These are phyloP conservation scores for Hirsutella minnesotensis DNA, from an alignment of 2,329 filamentous ascomycete genomes.

Conservation along the genomic window DNA sequence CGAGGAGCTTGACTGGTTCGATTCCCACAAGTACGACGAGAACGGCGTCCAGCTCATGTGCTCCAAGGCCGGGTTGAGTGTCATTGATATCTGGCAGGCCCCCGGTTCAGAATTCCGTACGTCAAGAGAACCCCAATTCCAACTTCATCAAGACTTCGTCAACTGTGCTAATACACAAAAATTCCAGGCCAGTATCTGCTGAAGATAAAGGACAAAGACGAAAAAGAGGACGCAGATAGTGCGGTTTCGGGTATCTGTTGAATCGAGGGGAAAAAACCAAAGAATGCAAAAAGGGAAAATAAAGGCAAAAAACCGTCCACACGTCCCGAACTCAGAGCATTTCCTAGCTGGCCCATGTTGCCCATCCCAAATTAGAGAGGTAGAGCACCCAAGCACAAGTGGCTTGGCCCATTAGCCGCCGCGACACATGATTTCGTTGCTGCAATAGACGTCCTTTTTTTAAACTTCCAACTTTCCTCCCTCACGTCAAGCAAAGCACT, in stretches of 20 bases:
- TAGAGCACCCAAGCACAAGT: too few species aligned
- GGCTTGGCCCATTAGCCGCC: too few species aligned
- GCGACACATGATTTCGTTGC: too few species aligned
- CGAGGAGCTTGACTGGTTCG: slow-evolving; percentile 30
- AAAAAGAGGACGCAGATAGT: slow-evolving; percentile 24
- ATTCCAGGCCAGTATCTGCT: slow-evolving; percentile 25
- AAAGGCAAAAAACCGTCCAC: too few species aligned
- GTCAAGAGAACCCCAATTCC: too few species aligned
- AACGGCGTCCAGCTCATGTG: slow-evolving; percentile 25
- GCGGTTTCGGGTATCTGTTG: slow-evolving; percentile 19
- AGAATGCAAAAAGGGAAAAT: not conserved
- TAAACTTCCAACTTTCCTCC: not conserved
- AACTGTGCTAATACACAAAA: too few species aligned
- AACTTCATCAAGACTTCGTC: too few species aligned
- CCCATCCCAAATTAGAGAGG: too few species aligned
- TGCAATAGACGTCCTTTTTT: too few species aligned
- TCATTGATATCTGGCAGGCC: slow-evolving; percentile 23
- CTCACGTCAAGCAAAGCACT: slow-evolving; percentile 26
- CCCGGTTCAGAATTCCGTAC: slow-evolving; percentile 26
- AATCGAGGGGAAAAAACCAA: not conserved
- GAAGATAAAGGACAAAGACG: slow-evolving; percentile 16
- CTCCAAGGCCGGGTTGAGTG: slow-evolving; percentile 22
- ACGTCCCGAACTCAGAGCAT: too few species aligned
- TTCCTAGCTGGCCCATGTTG: too few species aligned
- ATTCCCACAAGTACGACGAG: slow-evolving; percentile 29